Evolutionary conservation across 805 yeast species (phyloP).

Genomic region (Hanseniaspora nectarophila): DNA sequence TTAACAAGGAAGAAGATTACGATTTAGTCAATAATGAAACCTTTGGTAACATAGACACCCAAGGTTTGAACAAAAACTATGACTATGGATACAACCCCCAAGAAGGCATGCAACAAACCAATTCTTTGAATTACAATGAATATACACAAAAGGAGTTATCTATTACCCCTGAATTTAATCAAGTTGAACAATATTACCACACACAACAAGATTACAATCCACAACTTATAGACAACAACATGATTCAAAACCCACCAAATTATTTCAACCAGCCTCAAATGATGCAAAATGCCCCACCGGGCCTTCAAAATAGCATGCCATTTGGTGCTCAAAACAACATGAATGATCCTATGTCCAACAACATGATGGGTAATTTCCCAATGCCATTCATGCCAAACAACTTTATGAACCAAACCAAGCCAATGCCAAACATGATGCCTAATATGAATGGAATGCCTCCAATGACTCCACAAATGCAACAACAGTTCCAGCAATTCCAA

Average conservation of each 20-base stretch:
- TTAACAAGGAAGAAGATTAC: slow-evolving; percentile 54
- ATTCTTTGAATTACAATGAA: background rate
- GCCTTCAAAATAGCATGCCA: background rate
- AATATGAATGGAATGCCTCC: slow-evolving; percentile 1
- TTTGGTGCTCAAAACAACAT: slow-evolving; percentile 17
- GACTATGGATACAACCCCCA: slow-evolving; percentile 28
- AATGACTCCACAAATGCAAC: slow-evolving; percentile 4
- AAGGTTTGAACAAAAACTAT: slow-evolving; percentile 27
- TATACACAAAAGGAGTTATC: background rate
- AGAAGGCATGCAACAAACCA: slow-evolving; percentile 14
- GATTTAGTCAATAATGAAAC: slow-evolving; percentile 35
- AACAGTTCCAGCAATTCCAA: slow-evolving; percentile 13
- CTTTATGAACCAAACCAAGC: background rate
- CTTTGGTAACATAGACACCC: slow-evolving; percentile 24
- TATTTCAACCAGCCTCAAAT: slow-evolving; percentile 22
- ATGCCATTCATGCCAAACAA: slow-evolving; percentile 13
- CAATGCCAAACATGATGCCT: slow-evolving; percentile 4
- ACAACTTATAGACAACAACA: slow-evolving; percentile 11
- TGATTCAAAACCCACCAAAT: slow-evolving; percentile 16
- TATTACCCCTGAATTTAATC: slow-evolving; percentile 16
- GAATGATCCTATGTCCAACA: background rate
- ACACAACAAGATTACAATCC: slow-evolving; percentile 17
- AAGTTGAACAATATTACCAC: slow-evolving; percentile 16
- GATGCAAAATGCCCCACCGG: slow-evolving; percentile 13
- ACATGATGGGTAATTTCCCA: slow-evolving; percentile 1